phyloP scores from a whole-genome alignment of 306 rosid genomes.

The Parietaria judaica region DNA sequence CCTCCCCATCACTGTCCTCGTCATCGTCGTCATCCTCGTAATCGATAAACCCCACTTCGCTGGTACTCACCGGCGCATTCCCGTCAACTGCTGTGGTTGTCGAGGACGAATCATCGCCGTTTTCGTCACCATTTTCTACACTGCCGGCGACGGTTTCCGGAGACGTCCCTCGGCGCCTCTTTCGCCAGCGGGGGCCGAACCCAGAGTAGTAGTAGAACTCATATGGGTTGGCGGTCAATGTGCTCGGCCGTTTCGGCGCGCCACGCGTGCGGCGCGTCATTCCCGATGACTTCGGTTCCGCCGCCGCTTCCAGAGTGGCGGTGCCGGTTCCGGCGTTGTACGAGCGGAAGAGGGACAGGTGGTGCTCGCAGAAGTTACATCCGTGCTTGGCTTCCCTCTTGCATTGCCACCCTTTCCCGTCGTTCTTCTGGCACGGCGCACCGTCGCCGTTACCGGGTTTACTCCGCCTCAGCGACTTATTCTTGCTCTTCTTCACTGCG shows the following conservation, averaged over 20 bases:
- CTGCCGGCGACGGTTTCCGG: slow-evolving; percentile 6
- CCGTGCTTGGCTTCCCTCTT: slow-evolving; percentile 30
- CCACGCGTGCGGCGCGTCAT: slow-evolving; percentile 5
- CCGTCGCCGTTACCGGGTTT: neutral
- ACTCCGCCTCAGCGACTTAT: neutral
- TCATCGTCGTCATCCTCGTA: slow-evolving; percentile 32
- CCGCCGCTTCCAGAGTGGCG: neutral
- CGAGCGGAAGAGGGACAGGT: slow-evolving; percentile 27
- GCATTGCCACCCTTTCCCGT: slow-evolving; percentile 40
- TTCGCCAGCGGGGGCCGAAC: slow-evolving; percentile 65
- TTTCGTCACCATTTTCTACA: neutral
- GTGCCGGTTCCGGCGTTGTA: slow-evolving; percentile 2
- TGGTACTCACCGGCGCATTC: neutral
- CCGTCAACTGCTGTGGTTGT: slow-evolving; percentile 16
- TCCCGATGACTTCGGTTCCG: slow-evolving; percentile 10
- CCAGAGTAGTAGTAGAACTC: slow-evolving; percentile 86
- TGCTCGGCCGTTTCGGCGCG: slow-evolving; percentile 5
- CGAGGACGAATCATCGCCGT: slow-evolving; percentile 10
- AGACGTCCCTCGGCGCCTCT: slow-evolving; percentile 24
- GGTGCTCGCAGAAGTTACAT: slow-evolving; percentile 31
- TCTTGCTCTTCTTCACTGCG: neutral
- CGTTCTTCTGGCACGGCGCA: slow-evolving; percentile 15
- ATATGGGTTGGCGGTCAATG: slow-evolving; percentile 32
- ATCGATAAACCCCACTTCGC: slow-evolving; percentile 34
- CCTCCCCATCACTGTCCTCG: neutral